These are phyloP conservation scores for Pyrenophora graminea DNA, from an alignment of 2,329 filamentous ascomycete genomes.

Conservation along the genomic window DNA sequence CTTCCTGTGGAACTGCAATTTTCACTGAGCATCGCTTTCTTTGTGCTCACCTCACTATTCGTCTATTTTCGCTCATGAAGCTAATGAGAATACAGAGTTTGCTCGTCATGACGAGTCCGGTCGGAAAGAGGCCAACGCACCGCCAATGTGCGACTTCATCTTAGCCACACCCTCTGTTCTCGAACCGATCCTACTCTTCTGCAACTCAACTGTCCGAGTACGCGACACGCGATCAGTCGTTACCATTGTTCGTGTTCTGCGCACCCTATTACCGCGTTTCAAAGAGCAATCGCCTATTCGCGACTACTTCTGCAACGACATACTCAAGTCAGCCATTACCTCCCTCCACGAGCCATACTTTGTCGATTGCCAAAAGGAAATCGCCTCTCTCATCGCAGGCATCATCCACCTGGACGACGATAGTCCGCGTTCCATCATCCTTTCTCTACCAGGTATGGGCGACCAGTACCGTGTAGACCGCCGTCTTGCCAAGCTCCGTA, in stretches of 20 bases:
- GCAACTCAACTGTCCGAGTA: slow-evolving; percentile 86
- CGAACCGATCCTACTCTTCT: slow-evolving; percentile 88
- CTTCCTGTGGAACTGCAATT: background rate
- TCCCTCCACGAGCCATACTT: slow-evolving; percentile 96
- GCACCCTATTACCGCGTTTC: slow-evolving; percentile 83
- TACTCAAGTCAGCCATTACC: slow-evolving; percentile 86
- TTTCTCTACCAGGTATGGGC: slow-evolving; percentile 77
- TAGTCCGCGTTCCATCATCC: slow-evolving; percentile 75
- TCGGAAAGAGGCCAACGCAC: slow-evolving; percentile 51
- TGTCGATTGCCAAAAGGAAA: slow-evolving; percentile 90
- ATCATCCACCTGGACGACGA: slow-evolving; percentile 78
- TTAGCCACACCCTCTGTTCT: slow-evolving; percentile 77
- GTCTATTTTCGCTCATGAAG: background rate
- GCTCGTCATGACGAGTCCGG: slow-evolving; percentile 36
- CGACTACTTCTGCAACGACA: slow-evolving; percentile 86
- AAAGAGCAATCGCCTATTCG: slow-evolving; percentile 63
- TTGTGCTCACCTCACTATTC: background rate
- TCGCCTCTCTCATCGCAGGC: slow-evolving; percentile 83
- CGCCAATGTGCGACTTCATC: slow-evolving; percentile 79
- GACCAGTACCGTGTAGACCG: slow-evolving; percentile 64
- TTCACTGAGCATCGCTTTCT: no score
- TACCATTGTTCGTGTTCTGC: slow-evolving; percentile 83
- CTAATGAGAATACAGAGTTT: slow-evolving; percentile 27
- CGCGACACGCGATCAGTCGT: slow-evolving; percentile 86
- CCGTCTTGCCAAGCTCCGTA: slow-evolving; percentile 48